Evolutionary conservation across 225 moss, liverwort and hornwort genomes (phyloP), one percentile per base, ranked within the genome.

Genomic region (Marchantia paleacea): DNA sequence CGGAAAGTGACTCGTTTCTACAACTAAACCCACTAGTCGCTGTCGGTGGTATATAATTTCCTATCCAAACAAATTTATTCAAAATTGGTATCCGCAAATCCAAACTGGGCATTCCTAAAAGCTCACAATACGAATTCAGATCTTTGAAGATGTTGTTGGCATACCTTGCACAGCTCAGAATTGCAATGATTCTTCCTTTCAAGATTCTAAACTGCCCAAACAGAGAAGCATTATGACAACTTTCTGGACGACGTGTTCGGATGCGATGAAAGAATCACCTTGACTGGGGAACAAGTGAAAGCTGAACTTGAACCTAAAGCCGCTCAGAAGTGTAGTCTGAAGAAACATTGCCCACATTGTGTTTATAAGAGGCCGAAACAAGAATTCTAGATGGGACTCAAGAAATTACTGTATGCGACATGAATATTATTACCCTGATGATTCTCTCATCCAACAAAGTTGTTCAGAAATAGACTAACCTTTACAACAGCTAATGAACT

Each of bases 231-330:
- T 49, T 39, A 79, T 18, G 82, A 63, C 49, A 62, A n/a, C n/a
- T 79, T 73, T 66, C 39, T 80, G 79, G 53, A 71, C 70, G 63
- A 66, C 79, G 81, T 82, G 72, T 61, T 28, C 81, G 69, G 52
- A 82, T 76, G 79, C 50, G 73, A 86, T 67, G 79, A 78, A 80
- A 47, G 58, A 53, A 76, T 73, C 85, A 86, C 82, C 85, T 83
- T 86, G 80, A 81, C 83, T 71, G 83, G 68, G 69, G 74, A 77
- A 75, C 47, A 83, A 28, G 60, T 78, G 78, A 81, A 77, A 86
- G 81, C 86, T 86, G 86, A 81, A 82, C 81, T 81, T 86, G 80
- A 86, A 81, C 83, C 78, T 81, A 83, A 83, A 78, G 81, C 86
- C 81, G 70, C 83, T 83, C 81, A 83, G 75, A 83, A 83, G 83